Percentiles rank a stretch among this genome's conserved stretches.
phyloP scores from a whole-genome alignment of 768 basidiomycete species.

The Calvatia gigantea region DNA sequence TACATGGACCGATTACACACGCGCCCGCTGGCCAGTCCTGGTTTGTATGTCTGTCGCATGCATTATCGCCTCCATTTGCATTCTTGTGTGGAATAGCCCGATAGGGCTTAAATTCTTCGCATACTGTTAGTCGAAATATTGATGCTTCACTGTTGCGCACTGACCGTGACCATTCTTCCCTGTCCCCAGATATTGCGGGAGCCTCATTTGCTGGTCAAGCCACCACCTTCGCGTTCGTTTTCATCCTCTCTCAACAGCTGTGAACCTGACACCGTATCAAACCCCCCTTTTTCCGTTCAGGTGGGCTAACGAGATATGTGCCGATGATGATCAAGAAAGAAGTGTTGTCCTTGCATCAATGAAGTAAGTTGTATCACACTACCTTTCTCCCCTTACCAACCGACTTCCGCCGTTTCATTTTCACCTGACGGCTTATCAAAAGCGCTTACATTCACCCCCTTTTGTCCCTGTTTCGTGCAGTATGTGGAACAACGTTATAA shows the following conservation, averaged over 20 bases:
- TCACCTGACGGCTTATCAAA: background rate
- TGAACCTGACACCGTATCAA: constrained; percentile 3
- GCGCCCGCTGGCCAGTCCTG: constrained; percentile 59
- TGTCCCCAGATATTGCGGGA: constrained; percentile 46
- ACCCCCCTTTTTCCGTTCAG: constrained; percentile 23
- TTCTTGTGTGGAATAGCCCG: constrained; percentile 60
- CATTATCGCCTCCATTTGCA: constrained; percentile 50
- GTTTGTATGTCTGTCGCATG: constrained; percentile 58
- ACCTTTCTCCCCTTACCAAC: background rate
- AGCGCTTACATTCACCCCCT: constrained; percentile 3
- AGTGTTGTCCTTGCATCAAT: constrained; percentile 70
- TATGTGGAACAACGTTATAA: constrained; percentile 68
- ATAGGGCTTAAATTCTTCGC: constrained; percentile 70
- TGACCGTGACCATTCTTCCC: background rate
- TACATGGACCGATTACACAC: constrained; percentile 58
- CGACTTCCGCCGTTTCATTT: background rate
- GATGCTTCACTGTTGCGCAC: background rate
- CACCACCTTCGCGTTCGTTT: constrained; percentile 63
- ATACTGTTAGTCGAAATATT: constrained; percentile 45
- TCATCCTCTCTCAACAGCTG: background rate
- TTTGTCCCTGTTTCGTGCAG: constrained; percentile 24
- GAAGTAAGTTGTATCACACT: constrained; percentile 45
- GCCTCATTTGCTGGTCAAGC: constrained; percentile 76
- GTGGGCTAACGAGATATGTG: constrained; percentile 79
- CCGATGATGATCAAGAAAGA: constrained; percentile 68